phyloP scores from a whole-genome alignment of 331 rosid species.

The Telfairia occidentalis region DNA sequence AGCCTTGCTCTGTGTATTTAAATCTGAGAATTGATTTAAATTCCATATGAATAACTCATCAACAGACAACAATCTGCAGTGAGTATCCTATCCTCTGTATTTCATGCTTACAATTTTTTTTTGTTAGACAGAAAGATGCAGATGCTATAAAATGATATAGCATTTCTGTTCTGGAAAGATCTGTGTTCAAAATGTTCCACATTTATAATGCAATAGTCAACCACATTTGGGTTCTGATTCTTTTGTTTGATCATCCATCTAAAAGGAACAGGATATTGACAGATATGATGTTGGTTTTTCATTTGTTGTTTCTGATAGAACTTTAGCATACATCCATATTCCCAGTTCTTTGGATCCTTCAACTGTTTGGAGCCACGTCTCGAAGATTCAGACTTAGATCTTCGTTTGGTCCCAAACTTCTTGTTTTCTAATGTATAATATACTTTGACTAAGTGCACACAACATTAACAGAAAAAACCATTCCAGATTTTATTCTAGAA shows the following conservation, averaged over 20 bases:
- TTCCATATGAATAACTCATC: constrained; percentile 77
- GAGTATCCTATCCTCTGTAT: constrained; percentile 1
- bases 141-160: neutral
- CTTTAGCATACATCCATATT: neutral
- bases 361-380: neutral
- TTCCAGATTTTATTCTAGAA: neutral
- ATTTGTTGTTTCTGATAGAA: neutral
- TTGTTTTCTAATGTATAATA: neutral
- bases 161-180: neutral
- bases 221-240: neutral
- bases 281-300: neutral
- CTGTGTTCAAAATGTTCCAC: neutral
- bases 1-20: constrained; percentile 65
- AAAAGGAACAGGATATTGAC: neutral
- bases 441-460: neutral
- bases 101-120: neutral
- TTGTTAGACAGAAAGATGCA: neutral
- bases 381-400: neutral
- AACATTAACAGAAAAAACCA: neutral
- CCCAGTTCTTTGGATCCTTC: neutral
- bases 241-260: neutral
- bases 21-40: constrained; percentile 72
- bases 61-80: constrained; percentile 20
- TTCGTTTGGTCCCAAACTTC: neutral
- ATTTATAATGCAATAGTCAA: constrained; percentile 2